phyloP scores from a whole-genome alignment of 2,329 filamentous ascomycete genomes.

The Pseudonectria buxi region DNA sequence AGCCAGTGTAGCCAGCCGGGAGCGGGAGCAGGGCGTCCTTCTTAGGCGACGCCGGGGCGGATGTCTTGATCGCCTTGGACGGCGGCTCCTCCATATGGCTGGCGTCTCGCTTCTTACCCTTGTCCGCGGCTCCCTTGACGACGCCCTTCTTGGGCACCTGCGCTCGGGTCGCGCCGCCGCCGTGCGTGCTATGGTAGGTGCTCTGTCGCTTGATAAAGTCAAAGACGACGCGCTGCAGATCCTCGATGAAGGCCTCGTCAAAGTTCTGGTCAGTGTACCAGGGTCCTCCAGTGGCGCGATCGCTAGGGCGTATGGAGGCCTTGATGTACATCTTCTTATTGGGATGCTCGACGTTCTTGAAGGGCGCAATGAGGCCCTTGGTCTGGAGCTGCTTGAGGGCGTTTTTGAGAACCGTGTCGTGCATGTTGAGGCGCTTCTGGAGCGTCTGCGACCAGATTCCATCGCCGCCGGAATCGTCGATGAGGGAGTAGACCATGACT shows the following conservation, averaged over 20 bases:
- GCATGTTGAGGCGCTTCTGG: constrained; percentile 71
- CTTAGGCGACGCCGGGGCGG: constrained; percentile 12
- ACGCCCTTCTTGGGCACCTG: constrained; percentile 50
- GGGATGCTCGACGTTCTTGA: constrained; percentile 87
- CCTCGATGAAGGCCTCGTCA: constrained; percentile 80
- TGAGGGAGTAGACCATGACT: constrained; percentile 77
- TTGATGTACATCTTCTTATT: constrained; percentile 97
- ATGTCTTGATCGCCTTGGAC: constrained; percentile 22
- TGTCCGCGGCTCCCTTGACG: constrained; percentile 40
- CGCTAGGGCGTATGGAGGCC: constrained; percentile 72
- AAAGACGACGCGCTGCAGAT: constrained; percentile 66
- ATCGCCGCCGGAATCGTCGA: constrained; percentile 76
- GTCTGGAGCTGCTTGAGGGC: constrained; percentile 77
- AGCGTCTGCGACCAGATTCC: constrained; percentile 90
- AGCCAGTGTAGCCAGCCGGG: constrained; percentile 63
- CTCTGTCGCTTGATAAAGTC: constrained; percentile 65
- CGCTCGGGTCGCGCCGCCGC: constrained; percentile 27
- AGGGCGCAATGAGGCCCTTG: constrained; percentile 76
- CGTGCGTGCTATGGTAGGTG: constrained; percentile 51
- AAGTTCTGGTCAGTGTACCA: constrained; percentile 92
- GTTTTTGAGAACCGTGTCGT: constrained; percentile 74
- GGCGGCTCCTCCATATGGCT: constrained; percentile 29
- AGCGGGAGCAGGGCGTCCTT: constrained; percentile 43
- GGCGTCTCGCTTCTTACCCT: constrained; percentile 46
- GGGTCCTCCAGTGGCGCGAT: constrained; percentile 85